Conservation (phyloP, 495 filamentous ascomycete genomes). For the Annulohypoxylon stygium region DNA sequence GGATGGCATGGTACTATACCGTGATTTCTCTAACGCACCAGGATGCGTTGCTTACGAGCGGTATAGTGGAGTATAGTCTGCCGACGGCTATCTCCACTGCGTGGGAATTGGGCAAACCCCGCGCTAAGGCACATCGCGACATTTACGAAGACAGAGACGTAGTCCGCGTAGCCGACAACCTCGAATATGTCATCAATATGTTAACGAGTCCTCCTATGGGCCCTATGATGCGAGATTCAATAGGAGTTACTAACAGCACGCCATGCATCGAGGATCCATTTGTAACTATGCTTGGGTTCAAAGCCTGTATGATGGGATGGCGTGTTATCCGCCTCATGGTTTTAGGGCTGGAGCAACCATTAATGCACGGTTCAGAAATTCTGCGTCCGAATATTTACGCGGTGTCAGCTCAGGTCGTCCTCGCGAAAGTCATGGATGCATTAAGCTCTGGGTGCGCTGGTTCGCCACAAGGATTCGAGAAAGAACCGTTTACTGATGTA, state of each 20-base stretch:
- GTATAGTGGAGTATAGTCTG: background rate
- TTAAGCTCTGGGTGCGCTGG: background rate
- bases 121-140: conserved; percentile 2
- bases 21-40: conserved; percentile 7
- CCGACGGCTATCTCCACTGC: conserved; percentile 5
- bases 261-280: conserved; percentile 7
- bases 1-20: conserved; percentile 8
- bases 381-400: background rate
- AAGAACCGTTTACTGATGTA: background rate
- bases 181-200: conserved; percentile 5
- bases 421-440: conserved; percentile 2
- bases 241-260: background rate
- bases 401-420: background rate
- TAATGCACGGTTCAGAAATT: background rate
- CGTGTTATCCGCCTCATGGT: conserved; percentile 5
- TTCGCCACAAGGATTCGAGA: background rate
- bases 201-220: background rate
- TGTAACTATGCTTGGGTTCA: conserved; percentile 7
- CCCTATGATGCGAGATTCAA: background rate
- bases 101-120: conserved; percentile 1
- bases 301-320: conserved; percentile 9
- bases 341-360: conserved; percentile 5
- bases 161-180: background rate
- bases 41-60: background rate
- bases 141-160: conserved; percentile 11